phyloP scores from a whole-genome alignment of 148 eudicot species.

The Nepenthes gracilis region DNA sequence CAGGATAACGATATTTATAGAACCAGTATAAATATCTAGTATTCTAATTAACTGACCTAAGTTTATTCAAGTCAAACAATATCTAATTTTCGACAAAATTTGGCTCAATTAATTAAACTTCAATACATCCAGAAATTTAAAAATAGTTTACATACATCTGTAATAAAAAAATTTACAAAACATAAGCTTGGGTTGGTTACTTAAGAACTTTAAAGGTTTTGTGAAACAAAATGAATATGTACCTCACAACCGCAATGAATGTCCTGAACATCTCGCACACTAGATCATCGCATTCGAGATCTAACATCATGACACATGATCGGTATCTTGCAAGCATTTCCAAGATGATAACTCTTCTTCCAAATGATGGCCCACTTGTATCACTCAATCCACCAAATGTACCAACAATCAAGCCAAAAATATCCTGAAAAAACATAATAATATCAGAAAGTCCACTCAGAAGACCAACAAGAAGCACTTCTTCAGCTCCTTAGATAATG shows the following conservation, averaged over 20 bases:
- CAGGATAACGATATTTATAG: no score
- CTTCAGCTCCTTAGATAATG: neutral
- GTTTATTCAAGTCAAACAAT: no score
- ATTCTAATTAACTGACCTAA: no score
- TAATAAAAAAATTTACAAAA: no score
- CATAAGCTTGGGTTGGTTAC: no score
- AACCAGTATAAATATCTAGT: no score
- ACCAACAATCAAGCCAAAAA: slow-evolving; percentile 66
- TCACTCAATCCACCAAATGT: slow-evolving; percentile 77
- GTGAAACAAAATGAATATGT: slow-evolving; percentile 5
- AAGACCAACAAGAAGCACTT: neutral
- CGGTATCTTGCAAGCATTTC: slow-evolving; percentile 94
- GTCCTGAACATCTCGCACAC: slow-evolving; percentile 74
- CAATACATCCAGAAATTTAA: no score
- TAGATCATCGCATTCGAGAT: slow-evolving; percentile 96
- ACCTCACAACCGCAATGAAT: slow-evolving; percentile 87
- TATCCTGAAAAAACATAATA: slow-evolving; percentile 43
- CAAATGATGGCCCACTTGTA: slow-evolving; percentile 70
- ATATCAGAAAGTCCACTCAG: neutral
- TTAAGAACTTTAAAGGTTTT: neutral
- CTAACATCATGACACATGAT: slow-evolving; percentile 95
- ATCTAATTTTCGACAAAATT: no score
- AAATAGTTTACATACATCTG: no score
- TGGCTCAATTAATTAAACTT: no score
- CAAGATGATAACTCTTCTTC: slow-evolving; percentile 78